Evolutionary conservation across 1,284 basidiomycete species (phyloP), one percentile per base, ranked within the genome.

Genomic region (Singerocomus rubriflavus): DNA sequence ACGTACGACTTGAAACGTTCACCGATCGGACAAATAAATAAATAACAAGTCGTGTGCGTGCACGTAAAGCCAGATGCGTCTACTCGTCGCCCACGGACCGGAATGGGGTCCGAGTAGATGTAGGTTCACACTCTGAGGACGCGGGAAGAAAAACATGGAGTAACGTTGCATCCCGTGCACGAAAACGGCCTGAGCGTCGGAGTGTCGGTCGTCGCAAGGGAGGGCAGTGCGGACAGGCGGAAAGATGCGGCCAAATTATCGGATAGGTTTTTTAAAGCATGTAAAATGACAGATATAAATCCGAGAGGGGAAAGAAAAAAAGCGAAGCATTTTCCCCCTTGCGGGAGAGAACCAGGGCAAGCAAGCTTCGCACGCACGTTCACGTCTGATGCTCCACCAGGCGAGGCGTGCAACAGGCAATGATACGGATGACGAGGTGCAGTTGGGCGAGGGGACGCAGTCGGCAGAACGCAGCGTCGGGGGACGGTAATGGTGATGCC

Each of bases 301-400:
- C 39, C 44, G 11, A 51, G 50, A 50, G 29, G 36, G 44, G 31
- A 55, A 58, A 6, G 35, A 29, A 48, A 45, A 47, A 50, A 34
- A 40, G 49, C 35, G 35, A 61, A 48, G 51, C 35, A 17, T 55
- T 50, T 47, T 5, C 51, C 49, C 12, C 29, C 46, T 44, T 52
- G 56, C 45, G 33, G 31, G 42, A 46, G 46, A 54, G 46, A 52
- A 58, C 43, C 38, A 56, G 44, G 52, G 44, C n/a, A 51, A 30
- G 21, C 21, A 21, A 53, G 51, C 56, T 61, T 63, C 60, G 51
- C 53, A 65, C 64, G 43, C 62, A 68, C 55, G 62, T 63, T 64
- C 51, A 55, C 25, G 26, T 10, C 29, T 54, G 63, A 47, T 57
- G 51, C 60, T 57, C 57, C 57, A 66, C 60, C 35, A 50, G 57